Conservation (phyloP, 371 early-diverging fungal species). For the Mortierella sp. region DNA sequence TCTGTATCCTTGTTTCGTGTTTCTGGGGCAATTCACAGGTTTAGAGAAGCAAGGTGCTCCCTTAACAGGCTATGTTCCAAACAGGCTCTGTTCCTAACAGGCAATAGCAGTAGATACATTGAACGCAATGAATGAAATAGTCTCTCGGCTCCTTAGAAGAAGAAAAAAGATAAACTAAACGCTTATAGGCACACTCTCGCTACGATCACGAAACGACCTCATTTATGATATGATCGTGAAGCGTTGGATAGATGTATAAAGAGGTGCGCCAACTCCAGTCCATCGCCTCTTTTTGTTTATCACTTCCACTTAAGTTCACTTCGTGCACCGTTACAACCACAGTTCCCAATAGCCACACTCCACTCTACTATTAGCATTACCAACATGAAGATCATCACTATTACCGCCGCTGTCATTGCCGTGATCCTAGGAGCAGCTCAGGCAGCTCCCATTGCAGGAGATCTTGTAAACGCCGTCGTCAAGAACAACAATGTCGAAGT, state of each 20-base stretch:
- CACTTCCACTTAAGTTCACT: neutral
- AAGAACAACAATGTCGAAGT: neutral
- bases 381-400: slow-evolving; percentile 32
- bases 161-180: neutral
- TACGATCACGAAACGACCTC: neutral
- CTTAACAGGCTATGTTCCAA: too few species aligned
- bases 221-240: neutral
- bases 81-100: too few species aligned
- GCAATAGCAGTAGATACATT: too few species aligned
- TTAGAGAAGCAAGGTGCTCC: too few species aligned
- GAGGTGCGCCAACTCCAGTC: neutral
- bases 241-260: neutral
- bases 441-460: slow-evolving; percentile 10
- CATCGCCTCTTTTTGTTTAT: neutral
- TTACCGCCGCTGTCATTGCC: slow-evolving; percentile 19
- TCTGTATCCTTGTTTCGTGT: too few species aligned
- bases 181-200: neutral
- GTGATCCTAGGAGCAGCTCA: slow-evolving; percentile 12
- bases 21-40: too few species aligned
- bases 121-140: neutral
- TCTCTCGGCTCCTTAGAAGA: neutral
- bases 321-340: neutral
- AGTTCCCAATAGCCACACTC: neutral
- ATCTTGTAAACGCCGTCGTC: neutral
- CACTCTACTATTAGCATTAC: neutral